Conservation (phyloP, 805 yeast genomes). For the Starmerella bacillaris region DNA sequence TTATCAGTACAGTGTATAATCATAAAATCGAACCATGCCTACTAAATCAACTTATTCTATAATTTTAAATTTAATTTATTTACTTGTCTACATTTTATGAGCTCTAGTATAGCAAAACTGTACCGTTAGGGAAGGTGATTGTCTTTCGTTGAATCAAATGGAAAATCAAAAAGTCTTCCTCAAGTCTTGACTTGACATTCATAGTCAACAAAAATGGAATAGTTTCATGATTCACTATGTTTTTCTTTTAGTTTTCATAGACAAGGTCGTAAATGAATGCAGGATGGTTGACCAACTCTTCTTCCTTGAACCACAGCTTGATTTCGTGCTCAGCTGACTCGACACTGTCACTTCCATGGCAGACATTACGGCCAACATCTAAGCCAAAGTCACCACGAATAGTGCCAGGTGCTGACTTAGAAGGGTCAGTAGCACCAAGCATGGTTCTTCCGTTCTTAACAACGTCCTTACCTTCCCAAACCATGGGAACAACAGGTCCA, state of each 20-base stretch:
- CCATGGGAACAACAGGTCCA: slow-evolving; percentile 97
- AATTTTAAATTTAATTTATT: too few relatives aligned
- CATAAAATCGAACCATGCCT: too few relatives aligned
- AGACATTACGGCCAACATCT: slow-evolving; percentile 98
- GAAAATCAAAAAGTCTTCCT: too few relatives aligned
- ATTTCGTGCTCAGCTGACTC: slow-evolving; percentile 95
- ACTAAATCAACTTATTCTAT: too few relatives aligned
- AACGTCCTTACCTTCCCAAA: slow-evolving; percentile 99
- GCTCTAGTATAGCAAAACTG: too few relatives aligned
- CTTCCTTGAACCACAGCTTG: slow-evolving; percentile 91
- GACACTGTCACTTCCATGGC: slow-evolving; percentile 99
- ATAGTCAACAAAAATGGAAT: too few relatives aligned
- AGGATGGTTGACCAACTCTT: slow-evolving; percentile 85
- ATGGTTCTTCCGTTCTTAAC: slow-evolving; percentile 96
- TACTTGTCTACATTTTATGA: too few relatives aligned
- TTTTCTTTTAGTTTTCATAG: slow-evolving; percentile 46
- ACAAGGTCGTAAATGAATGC: slow-evolving; percentile 74
- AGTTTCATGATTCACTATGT: too few relatives aligned
- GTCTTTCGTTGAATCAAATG: too few relatives aligned
- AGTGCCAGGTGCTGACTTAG: slow-evolving; percentile 95
- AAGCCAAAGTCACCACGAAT: slow-evolving; percentile 98
- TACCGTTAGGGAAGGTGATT: too few relatives aligned
- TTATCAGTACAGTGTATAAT: too few relatives aligned
- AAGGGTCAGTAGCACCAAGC: slow-evolving; percentile 98
- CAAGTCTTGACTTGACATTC: too few relatives aligned